Evolutionary conservation across 2,329 filamentous ascomycete genomes (phyloP), one percentile per base, ranked within the genome.

Genomic region (Fusarium sp.): DNA sequence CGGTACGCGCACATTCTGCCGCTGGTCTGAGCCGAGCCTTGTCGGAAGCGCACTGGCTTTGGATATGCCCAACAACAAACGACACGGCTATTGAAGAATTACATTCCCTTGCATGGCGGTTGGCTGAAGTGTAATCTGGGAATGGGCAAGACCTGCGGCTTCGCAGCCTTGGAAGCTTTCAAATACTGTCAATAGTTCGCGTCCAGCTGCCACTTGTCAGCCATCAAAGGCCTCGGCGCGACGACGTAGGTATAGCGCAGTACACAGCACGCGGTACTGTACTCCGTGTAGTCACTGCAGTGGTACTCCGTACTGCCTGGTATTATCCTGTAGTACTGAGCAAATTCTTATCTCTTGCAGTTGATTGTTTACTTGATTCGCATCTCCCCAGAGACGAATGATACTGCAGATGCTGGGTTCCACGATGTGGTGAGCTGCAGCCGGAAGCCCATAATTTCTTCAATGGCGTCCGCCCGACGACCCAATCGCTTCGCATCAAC

Each of bases 371-470:
- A 68, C 64, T 59, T 44, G 52, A 42, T 54, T 50, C 40, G 20
- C 38, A 68, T 56, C 59, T 52, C 62, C 67, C 66, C 51, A 70
- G 55, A 71, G 65, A 67, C 68, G 68, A 70, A 64, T 61, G 42
- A 51, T 47, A 49, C 66, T 55, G 64, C 61, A 62, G 58, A 47
- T 53, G 21, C 60, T 50, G 32, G 66, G 67, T 55, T 66, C 67
- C 67, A 62, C 56, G 61, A 38, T 44, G 45, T 58, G 43, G 64
- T 62, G 44, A 62, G 56, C 51, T 68, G 65, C 70, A 70, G 70
- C 61, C 56, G 61, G 68, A 57, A 10, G 23, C 62, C 71, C 62
- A 68, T 67, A 73, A 70, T 65, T 73, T 73, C 59, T 64, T 64
- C 51, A 60, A 64, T 71, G 61, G 65, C 32, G 56, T 55, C 51